Conservation (phyloP, 108 stramenopile genomes). For the Cyclotella kingstonii region DNA sequence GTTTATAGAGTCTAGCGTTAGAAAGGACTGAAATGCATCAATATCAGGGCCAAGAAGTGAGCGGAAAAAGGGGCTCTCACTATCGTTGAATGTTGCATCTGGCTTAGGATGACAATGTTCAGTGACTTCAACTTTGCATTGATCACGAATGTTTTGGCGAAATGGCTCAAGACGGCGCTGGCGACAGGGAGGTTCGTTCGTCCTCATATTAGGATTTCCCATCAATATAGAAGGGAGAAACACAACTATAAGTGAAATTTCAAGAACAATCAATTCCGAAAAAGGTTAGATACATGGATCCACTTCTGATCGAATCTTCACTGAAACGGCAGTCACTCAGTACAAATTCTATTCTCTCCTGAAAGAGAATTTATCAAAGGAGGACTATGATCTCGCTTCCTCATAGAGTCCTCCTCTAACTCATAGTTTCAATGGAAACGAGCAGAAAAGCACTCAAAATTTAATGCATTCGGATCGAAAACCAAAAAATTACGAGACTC, state of each 20-base stretch:
- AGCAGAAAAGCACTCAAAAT: too few species aligned
- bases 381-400: too few species aligned
- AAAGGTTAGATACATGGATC: too few species aligned
- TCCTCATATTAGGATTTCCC: background rate
- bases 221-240: background rate
- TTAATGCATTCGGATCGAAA: too few species aligned
- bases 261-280: too few species aligned
- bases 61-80: background rate
- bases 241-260: background rate
- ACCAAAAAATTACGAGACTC: too few species aligned
- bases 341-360: too few species aligned
- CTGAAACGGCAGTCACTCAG: too few species aligned
- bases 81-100: background rate
- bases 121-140: conserved; percentile 3
- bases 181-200: conserved; percentile 21
- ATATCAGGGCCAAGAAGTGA: background rate
- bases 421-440: too few species aligned
- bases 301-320: too few species aligned
- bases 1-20: background rate
- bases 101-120: background rate
- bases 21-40: background rate
- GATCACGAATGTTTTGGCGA: conserved; percentile 21
- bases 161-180: conserved; percentile 30
- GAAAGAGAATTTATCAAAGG: too few species aligned
- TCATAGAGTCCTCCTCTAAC: too few species aligned